These are phyloP conservation scores for Metarhizium robertsii DNA, from an alignment of 2,329 filamentous ascomycete species.

Conservation along the genomic window DNA sequence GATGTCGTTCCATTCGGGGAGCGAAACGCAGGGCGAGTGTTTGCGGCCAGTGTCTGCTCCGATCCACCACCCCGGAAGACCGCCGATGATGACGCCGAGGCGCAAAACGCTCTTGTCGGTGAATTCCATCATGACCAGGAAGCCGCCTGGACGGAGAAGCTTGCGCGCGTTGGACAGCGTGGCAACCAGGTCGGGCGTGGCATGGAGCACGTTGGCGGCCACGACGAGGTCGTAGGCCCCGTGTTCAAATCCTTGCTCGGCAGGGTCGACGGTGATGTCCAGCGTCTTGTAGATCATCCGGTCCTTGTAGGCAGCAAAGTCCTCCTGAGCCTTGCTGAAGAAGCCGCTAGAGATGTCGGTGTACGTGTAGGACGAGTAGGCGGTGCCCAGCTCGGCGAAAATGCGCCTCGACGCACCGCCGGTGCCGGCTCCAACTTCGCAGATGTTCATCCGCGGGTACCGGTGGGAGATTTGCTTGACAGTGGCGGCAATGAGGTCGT, in stretches of 20 bases:
- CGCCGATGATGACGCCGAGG: no score
- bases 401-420: slow-evolving; percentile 29
- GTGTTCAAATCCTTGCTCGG: slow-evolving; percentile 19
- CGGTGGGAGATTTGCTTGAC: slow-evolving; percentile 15
- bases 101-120: neutral
- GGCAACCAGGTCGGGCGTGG: slow-evolving; percentile 18
- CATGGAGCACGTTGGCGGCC: slow-evolving; percentile 27
- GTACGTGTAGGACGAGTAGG: slow-evolving; percentile 29
- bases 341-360: slow-evolving; percentile 33
- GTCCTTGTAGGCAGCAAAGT: slow-evolving; percentile 12
- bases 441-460: slow-evolving; percentile 29
- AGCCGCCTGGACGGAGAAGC: slow-evolving; percentile 5
- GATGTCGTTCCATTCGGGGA: no score
- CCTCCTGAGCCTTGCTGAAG: slow-evolving; percentile 25
- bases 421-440: slow-evolving; percentile 33
- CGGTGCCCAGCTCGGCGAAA: slow-evolving; percentile 18
- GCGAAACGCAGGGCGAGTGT: no score
- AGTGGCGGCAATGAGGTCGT: neutral
- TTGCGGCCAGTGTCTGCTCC: no score
- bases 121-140: slow-evolving; percentile 4
- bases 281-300: slow-evolving; percentile 12
- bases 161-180: slow-evolving; percentile 9
- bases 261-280: slow-evolving; percentile 15
- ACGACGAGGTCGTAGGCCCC: slow-evolving; percentile 27
- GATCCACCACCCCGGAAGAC: no score